A percentile compares a stretch with the other conserved stretches of the same genome.
Conservation (phyloP, 2,329 filamentous ascomycete genomes). For the Dryadomyces quercus-mongolicae region DNA sequence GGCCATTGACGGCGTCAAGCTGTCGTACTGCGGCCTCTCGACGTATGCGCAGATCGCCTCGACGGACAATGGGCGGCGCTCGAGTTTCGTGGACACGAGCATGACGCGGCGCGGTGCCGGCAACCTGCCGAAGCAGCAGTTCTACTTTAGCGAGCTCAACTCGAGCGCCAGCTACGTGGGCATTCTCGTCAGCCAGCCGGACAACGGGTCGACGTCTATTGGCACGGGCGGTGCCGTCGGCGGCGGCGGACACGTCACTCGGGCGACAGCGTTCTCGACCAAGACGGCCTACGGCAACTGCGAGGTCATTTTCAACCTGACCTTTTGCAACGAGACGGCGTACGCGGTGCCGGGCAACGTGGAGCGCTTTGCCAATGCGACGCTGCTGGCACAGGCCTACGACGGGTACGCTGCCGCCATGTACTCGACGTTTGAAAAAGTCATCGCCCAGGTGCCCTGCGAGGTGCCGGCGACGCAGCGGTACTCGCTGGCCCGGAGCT, state of each 20-base stretch:
- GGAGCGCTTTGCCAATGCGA: conserved; percentile 43
- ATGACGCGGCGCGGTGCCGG: conserved; percentile 59
- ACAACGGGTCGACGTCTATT: conserved; percentile 36
- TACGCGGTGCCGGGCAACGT: conserved; percentile 84
- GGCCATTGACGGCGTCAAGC: conserved; percentile 55
- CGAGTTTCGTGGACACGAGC: conserved; percentile 38
- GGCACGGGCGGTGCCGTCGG: conserved; percentile 32
- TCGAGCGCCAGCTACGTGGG: conserved; percentile 59
- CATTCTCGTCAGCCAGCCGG: conserved; percentile 62
- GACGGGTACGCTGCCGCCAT: conserved; percentile 59
- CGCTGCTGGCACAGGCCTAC: conserved; percentile 58
- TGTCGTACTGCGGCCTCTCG: conserved; percentile 72
- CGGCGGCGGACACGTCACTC: conserved; percentile 68
- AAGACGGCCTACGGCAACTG: conserved; percentile 58
- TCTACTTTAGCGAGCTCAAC: conserved; percentile 69
- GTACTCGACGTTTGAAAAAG: conserved; percentile 70
- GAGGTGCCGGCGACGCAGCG: conserved; percentile 59
- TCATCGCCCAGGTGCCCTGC: conserved; percentile 74
- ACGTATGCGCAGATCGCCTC: conserved; percentile 51
- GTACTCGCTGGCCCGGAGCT: conserved; percentile 72
- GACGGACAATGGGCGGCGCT: conserved; percentile 22
- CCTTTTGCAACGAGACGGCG: conserved; percentile 77
- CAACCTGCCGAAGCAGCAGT: conserved; percentile 70
- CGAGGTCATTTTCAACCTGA: conserved; percentile 72
- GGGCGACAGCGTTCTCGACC: conserved; percentile 61